phyloP scores from a whole-genome alignment of 345 rosid species.

The rapeseed (Brassica napus) region DNA sequence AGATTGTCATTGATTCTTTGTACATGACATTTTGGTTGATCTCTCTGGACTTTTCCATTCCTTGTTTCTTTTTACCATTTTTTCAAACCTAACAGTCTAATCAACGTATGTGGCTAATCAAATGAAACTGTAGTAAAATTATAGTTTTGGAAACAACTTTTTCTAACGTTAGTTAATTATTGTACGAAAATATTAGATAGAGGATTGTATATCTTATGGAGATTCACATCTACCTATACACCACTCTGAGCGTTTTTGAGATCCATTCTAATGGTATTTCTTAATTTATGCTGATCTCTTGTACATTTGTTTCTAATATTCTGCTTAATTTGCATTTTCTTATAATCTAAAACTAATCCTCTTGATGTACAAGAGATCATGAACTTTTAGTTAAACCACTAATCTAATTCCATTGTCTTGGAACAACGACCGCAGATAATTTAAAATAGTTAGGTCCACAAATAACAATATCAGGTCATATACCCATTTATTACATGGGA shows the following conservation, averaged over 20 bases:
- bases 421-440: conserved; percentile 3
- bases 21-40: conserved; percentile 27
- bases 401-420: neutral
- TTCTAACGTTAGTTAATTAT: neutral
- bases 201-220: too few species aligned
- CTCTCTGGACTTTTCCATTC: neutral
- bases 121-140: conserved; percentile 12
- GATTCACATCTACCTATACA: too few species aligned
- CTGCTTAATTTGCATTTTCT: neutral
- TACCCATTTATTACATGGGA: conserved; percentile 2
- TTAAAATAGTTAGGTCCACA: conserved; percentile 28
- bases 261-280: too few species aligned
- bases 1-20: conserved; percentile 31
- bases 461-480: conserved; percentile 13
- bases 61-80: neutral
- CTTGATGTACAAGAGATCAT: neutral
- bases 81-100: conserved; percentile 18
- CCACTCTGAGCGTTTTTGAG: too few species aligned
- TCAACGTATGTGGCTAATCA: conserved; percentile 24
- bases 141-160: neutral
- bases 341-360: neutral
- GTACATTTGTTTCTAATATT: too few species aligned
- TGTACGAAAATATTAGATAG: too few species aligned
- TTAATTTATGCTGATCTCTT: too few species aligned
- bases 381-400: neutral